Evolutionary conservation across 2,329 filamentous ascomycete species (phyloP).

Genomic region (Biscogniauxia marginata): DNA sequence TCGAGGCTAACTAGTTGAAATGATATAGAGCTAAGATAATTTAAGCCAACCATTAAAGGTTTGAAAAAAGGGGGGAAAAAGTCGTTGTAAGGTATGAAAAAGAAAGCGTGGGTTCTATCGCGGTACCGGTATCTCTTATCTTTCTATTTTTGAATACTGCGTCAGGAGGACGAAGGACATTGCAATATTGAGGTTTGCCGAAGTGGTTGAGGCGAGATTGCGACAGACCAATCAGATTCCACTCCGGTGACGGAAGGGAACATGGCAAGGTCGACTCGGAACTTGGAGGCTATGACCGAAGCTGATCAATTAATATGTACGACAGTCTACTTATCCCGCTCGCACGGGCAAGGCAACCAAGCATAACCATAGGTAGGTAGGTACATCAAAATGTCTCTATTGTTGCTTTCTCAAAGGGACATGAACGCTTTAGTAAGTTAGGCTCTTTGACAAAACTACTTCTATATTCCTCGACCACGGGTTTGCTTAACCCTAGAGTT

Average conservation of each 20-base stretch:
- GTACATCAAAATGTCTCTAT: background rate
- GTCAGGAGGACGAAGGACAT: background rate
- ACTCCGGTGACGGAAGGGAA: slow-evolving; percentile 16
- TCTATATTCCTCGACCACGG: background rate
- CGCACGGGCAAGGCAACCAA: background rate
- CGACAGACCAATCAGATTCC: slow-evolving; percentile 11
- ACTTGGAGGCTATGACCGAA: background rate
- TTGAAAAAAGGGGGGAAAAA: slow-evolving; percentile 1
- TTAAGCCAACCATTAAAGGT: background rate
- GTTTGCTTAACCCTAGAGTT: background rate
- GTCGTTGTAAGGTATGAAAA: background rate
- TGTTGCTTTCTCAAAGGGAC: background rate
- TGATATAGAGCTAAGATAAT: background rate
- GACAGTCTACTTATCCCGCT: background rate
- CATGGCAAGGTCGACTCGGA: background rate
- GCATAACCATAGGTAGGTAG: background rate
- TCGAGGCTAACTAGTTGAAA: background rate
- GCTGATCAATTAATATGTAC: background rate
- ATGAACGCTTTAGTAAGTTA: background rate
- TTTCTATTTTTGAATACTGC: background rate
- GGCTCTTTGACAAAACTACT: background rate
- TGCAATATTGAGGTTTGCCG: background rate
- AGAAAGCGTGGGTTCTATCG: background rate
- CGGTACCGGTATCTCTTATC: background rate
- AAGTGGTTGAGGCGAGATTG: background rate